Evolutionary conservation across 192 early-diverging fungal genomes (phyloP), one percentile per base, ranked within the genome.

Genomic region (Dissophora globulifera): DNA sequence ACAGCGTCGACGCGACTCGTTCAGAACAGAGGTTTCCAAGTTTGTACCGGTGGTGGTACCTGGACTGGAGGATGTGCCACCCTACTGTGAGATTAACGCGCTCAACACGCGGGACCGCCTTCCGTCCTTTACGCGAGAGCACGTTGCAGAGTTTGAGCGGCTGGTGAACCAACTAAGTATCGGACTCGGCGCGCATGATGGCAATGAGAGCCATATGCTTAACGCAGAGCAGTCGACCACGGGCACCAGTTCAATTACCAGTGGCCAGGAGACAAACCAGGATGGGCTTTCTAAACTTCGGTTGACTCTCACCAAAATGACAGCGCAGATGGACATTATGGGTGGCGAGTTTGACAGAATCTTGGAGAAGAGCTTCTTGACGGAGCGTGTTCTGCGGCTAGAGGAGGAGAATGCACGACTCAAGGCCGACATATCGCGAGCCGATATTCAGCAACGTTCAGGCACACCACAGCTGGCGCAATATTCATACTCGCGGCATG

Each of bases 81-180:
- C 85, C 6, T 79, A 78, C 20, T 82, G 83, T 26, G 85, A 87
- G 50, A 78, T 87, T 41, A 80, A 80, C 27, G 71, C 80, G 10
- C 54, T 58, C 16, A 72, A 67, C 50, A 65, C 70, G 4, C 53
- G 65, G 12, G 75, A 78, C 26, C 64, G 66, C 11, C 50, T 79
- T 20, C 74, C 81, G 10, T 42, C 59, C 4, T 67, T 86, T 32
- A 70, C 78, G 1, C 62, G 69, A 31, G 71, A 83, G 11, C 83
- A 86, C 52, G 69, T 84, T 13, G 30, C 53, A 40, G 64, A 65
- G 59, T 78, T 68, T 63, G 76, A 68, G 27, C 55, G 67, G 12
- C 56, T 78, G 12, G 48, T 78, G 26, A 58, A 58, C 20, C 65
- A 78, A 20, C 31, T 69, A 15, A 69, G 65, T 25, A 58, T 57